Percentiles rank a stretch among this genome's conserved stretches.
These are phyloP conservation scores for Eucalyptus sideroxylon DNA, from an alignment of 345 rosid species.

Conservation along the genomic window DNA sequence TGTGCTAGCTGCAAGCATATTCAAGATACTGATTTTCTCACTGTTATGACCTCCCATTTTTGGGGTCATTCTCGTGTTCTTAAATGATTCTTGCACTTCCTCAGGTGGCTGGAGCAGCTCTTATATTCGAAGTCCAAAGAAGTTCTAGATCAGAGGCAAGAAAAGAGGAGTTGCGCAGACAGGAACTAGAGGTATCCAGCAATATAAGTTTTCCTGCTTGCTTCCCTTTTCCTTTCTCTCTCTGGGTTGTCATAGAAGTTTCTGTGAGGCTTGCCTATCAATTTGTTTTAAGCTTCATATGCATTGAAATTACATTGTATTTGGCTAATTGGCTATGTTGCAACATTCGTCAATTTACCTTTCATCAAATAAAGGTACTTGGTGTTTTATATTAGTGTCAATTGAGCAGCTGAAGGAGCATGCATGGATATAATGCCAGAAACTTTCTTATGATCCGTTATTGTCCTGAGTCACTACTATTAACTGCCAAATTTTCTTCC, in stretches of 20 bases:
- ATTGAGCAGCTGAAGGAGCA: not conserved
- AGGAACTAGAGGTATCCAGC: slow-evolving; percentile 35
- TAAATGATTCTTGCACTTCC: not conserved
- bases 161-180: slow-evolving; percentile 60
- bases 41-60: not conserved
- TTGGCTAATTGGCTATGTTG: not conserved
- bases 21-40: not conserved
- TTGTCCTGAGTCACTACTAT: not conserved
- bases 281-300: not conserved
- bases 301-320: not conserved
- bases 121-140: slow-evolving; percentile 73
- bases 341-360: not conserved
- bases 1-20: not conserved
- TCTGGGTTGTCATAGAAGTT: not conserved
- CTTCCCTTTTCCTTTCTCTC: not conserved
- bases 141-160: slow-evolving; percentile 71
- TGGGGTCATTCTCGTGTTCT: not conserved
- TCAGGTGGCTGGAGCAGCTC: slow-evolving; percentile 78
- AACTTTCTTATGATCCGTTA: not conserved
- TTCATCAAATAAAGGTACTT: not conserved
- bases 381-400: not conserved
- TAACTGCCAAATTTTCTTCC: not conserved
- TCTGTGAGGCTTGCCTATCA: not conserved
- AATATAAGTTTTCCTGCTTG: not conserved
- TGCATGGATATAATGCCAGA: not conserved